phyloP scores from a whole-genome alignment of 2,329 filamentous ascomycete species.

The Colletotrichum caudatum region DNA sequence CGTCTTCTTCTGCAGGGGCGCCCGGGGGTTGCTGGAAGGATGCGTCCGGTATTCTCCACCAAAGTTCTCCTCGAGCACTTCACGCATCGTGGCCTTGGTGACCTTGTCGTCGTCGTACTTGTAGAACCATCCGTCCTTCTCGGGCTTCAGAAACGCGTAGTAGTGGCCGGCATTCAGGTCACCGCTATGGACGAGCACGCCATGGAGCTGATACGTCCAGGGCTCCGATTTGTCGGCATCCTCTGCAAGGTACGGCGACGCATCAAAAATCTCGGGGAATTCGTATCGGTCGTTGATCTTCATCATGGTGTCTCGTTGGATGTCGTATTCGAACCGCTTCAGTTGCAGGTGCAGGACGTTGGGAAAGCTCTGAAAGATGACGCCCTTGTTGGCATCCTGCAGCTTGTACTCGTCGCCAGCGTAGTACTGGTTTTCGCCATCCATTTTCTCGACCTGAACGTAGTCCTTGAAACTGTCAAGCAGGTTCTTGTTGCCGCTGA shows the following conservation, averaged over 20 bases:
- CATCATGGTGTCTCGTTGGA: slow-evolving; percentile 97
- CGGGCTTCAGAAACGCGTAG: slow-evolving; percentile 95
- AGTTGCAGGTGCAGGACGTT: slow-evolving; percentile 94
- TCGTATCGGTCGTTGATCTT: slow-evolving; percentile 97
- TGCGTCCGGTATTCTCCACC: slow-evolving; percentile 82
- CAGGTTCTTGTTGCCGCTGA: slow-evolving; percentile 91
- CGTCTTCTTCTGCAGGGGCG: slow-evolving; percentile 64
- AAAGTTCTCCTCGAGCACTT: slow-evolving; percentile 96
- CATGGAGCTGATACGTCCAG: slow-evolving; percentile 93
- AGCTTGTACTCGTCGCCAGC: slow-evolving; percentile 90
- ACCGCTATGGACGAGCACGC: slow-evolving; percentile 95
- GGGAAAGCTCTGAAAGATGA: slow-evolving; percentile 96
- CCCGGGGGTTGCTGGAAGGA: slow-evolving; percentile 58
- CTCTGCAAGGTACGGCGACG: slow-evolving; percentile 86
- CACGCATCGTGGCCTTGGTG: slow-evolving; percentile 89
- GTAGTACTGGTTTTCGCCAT: slow-evolving; percentile 98
- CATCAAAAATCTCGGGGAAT: slow-evolving; percentile 86
- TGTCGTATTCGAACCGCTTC: slow-evolving; percentile 98
- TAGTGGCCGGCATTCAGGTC: slow-evolving; percentile 98
- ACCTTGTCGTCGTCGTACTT: slow-evolving; percentile 98
- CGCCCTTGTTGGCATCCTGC: slow-evolving; percentile 96
- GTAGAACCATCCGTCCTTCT: slow-evolving; percentile 94
- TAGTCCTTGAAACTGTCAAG: slow-evolving; percentile 97
- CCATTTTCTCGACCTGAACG: slow-evolving; percentile 94
- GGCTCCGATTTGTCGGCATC: slow-evolving; percentile 89